These are phyloP conservation scores for Aspergillus cejpii DNA, from an alignment of 2,329 filamentous ascomycete genomes.

Conservation along the genomic window DNA sequence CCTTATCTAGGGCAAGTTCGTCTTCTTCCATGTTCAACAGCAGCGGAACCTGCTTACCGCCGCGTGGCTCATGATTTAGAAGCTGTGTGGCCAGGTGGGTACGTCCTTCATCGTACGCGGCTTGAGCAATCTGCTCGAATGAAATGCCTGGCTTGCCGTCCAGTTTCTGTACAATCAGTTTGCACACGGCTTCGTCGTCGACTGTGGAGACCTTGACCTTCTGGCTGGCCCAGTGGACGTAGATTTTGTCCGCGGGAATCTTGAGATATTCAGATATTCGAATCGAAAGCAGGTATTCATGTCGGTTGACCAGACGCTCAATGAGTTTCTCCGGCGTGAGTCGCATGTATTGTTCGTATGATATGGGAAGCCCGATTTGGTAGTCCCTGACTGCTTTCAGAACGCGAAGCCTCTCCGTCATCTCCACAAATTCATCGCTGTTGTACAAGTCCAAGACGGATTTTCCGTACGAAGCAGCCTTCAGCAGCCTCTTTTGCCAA, in stretches of 20 bases:
- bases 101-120: slow-evolving; percentile 90
- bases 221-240: slow-evolving; percentile 93
- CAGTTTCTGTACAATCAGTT: slow-evolving; percentile 76
- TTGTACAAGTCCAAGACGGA: slow-evolving; percentile 96
- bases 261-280: slow-evolving; percentile 81
- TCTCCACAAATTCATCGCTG: slow-evolving; percentile 97
- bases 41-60: slow-evolving; percentile 91
- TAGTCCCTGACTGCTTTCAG: slow-evolving; percentile 89
- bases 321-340: slow-evolving; percentile 87
- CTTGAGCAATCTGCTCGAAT: slow-evolving; percentile 86
- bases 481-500: slow-evolving; percentile 94
- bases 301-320: slow-evolving; percentile 74
- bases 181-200: slow-evolving; percentile 81
- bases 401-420: slow-evolving; percentile 89
- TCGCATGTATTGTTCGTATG: slow-evolving; percentile 88
- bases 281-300: slow-evolving; percentile 84
- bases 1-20: slow-evolving; percentile 89
- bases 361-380: slow-evolving; percentile 80
- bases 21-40: slow-evolving; percentile 94
- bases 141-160: slow-evolving; percentile 87
- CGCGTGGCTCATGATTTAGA: slow-evolving; percentile 86
- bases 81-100: slow-evolving; percentile 82
- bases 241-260: slow-evolving; percentile 80
- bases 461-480: slow-evolving; percentile 94
- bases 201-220: slow-evolving; percentile 82